These are phyloP conservation scores for Eustoma russellianum DNA, from an alignment of 257 asterid species.

Conservation along the genomic window DNA sequence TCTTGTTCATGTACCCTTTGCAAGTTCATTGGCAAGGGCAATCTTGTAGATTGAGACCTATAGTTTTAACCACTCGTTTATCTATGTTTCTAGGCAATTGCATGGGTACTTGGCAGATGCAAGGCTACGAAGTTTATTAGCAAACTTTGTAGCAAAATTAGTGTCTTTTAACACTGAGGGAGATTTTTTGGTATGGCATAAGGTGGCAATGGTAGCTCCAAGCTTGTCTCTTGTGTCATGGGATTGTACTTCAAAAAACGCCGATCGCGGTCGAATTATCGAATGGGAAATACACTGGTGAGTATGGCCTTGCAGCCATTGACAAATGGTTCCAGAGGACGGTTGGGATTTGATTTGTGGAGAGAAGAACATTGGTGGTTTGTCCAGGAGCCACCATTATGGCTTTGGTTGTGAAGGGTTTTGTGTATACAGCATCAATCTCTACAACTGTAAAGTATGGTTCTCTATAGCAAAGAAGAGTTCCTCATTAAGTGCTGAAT, in stretches of 20 bases:
- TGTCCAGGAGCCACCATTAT: slow-evolving; percentile 77
- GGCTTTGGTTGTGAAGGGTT: slow-evolving; percentile 54
- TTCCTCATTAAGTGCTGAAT: slow-evolving; percentile 64
- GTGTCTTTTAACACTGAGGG: slow-evolving; percentile 49
- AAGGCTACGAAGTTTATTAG: slow-evolving; percentile 38
- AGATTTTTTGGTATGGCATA: slow-evolving; percentile 47
- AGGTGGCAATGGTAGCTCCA: slow-evolving; percentile 10
- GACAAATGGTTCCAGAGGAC: slow-evolving; percentile 21
- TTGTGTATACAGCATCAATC: slow-evolving; percentile 56
- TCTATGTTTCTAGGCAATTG: slow-evolving; percentile 41
- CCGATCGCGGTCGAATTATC: slow-evolving; percentile 59
- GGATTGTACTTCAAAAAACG: slow-evolving; percentile 51
- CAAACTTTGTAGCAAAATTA: slow-evolving; percentile 36
- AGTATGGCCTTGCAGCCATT: slow-evolving; percentile 84
- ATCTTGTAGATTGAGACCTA: slow-evolving; percentile 73
- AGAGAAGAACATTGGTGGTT: slow-evolving; percentile 55
- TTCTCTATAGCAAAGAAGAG: slow-evolving; percentile 65
- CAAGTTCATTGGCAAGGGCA: slow-evolving; percentile 57
- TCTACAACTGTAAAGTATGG: slow-evolving; percentile 73
- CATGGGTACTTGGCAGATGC: slow-evolving; percentile 56
- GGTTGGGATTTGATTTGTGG: slow-evolving; percentile 39
- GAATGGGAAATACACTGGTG: slow-evolving; percentile 55
- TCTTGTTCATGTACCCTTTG: slow-evolving; percentile 42
- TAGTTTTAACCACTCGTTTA: slow-evolving; percentile 37
- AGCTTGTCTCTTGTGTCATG: not conserved